These are phyloP conservation scores for Candida ortonii DNA, from an alignment of 805 yeast species.

Conservation along the genomic window DNA sequence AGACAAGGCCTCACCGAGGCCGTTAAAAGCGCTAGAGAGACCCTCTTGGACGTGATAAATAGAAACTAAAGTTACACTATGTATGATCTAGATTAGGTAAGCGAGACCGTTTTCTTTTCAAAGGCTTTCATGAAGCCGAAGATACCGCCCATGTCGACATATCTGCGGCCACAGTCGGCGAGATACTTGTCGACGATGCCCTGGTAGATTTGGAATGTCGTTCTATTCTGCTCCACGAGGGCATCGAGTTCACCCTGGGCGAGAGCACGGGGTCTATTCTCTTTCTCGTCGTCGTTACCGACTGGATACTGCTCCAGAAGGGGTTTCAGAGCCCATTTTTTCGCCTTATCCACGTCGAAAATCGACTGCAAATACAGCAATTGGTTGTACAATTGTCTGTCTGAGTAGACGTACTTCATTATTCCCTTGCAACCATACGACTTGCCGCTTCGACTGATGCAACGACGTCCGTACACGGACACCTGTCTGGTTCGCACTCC, in stretches of 20 bases:
- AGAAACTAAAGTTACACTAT: too few relatives aligned
- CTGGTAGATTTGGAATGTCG: conserved; percentile 49
- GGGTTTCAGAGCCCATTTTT: conserved; percentile 53
- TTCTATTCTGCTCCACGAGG: conserved; percentile 75
- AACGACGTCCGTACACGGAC: conserved; percentile 84
- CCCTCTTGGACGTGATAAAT: conserved; percentile 7
- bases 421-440: conserved; percentile 74
- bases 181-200: conserved; percentile 70
- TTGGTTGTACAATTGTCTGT: conserved; percentile 82
- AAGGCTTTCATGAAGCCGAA: conserved; percentile 40
- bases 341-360: conserved; percentile 80
- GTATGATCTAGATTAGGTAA: not conserved
- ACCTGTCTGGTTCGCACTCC: conserved; percentile 78
- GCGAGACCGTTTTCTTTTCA: conserved; percentile 8
- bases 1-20: conserved; percentile 2
- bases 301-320: conserved; percentile 34
- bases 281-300: conserved; percentile 14
- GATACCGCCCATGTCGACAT: conserved; percentile 80
- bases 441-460: conserved; percentile 63
- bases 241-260: conserved; percentile 62
- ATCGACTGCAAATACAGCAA: conserved; percentile 72
- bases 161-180: conserved; percentile 80
- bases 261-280: conserved; percentile 24
- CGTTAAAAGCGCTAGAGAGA: conserved; percentile 9
- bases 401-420: conserved; percentile 73